A percentile compares a stretch with the other conserved stretches of the same genome.
phyloP scores from a whole-genome alignment of 352 stramenopile genomes.

The Aphanomyces cochlioides region DNA sequence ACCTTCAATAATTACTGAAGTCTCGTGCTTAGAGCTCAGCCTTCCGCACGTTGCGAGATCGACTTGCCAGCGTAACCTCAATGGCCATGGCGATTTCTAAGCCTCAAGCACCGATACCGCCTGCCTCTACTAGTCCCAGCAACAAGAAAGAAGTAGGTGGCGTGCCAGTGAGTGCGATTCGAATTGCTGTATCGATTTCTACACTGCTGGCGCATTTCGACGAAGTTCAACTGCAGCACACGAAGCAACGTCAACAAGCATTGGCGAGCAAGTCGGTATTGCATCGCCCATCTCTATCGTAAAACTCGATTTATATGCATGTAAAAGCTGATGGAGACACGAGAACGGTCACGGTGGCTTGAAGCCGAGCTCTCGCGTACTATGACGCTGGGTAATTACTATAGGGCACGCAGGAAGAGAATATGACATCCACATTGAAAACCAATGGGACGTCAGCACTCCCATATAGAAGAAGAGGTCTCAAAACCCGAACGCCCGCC shows the following conservation, averaged over 20 bases:
- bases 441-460: conserved; percentile 28
- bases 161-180: not conserved
- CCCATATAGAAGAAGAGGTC: conserved; percentile 18
- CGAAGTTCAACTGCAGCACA: conserved; percentile 66
- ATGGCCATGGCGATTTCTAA: conserved; percentile 81
- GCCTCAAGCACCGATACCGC: conserved; percentile 52
- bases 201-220: conserved; percentile 72
- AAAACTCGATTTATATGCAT: conserved; percentile 7
- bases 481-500: conserved; percentile 6
- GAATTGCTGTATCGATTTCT: conserved; percentile 43
- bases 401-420: conserved; percentile 13
- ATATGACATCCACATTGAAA: conserved; percentile 29
- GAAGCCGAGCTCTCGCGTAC: conserved; percentile 30
- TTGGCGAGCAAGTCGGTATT: conserved; percentile 27
- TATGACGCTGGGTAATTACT: conserved; percentile 29
- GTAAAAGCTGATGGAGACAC: conserved; percentile 32
- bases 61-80: conserved; percentile 79
- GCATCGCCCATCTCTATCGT: conserved; percentile 4
- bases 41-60: conserved; percentile 78
- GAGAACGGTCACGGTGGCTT: conserved; percentile 24
- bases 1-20: not conserved
- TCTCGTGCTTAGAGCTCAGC: conserved; percentile 46
- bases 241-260: conserved; percentile 26
- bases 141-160: conserved; percentile 29
- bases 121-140: conserved; percentile 1